Conservation (phyloP, 179 eudicot genomes). For the Camellia oleifera region DNA sequence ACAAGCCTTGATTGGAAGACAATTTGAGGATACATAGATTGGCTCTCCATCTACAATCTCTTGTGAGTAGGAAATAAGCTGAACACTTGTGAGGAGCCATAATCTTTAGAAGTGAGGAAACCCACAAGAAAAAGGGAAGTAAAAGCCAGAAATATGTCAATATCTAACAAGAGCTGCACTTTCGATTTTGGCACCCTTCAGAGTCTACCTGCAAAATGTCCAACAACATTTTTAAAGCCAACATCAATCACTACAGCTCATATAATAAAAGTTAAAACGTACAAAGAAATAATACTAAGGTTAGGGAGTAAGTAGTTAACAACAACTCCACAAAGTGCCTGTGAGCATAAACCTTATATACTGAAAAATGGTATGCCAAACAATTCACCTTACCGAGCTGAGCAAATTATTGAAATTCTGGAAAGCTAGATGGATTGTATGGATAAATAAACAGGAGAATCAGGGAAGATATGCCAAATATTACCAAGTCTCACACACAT, state of each 20-base stretch:
- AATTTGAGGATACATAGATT: conserved; percentile 66
- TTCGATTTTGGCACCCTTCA: neutral
- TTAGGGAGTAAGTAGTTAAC: neutral
- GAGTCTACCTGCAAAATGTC: neutral
- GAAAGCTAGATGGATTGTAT: no score
- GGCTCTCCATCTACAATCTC: conserved; percentile 81
- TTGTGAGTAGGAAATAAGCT: conserved; percentile 50
- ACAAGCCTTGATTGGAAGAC: conserved; percentile 65
- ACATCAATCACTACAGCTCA: neutral
- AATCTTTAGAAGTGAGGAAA: conserved; percentile 7
- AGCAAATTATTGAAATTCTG: neutral
- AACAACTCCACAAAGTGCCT: neutral
- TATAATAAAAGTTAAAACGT: neutral
- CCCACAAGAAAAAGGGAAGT: neutral
- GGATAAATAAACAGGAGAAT: no score
- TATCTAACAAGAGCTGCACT: neutral
- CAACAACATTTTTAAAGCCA: neutral
- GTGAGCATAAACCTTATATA: neutral
- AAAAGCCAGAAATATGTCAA: neutral
- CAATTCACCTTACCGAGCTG: neutral
- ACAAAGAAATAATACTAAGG: neutral
- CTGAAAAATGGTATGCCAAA: neutral
- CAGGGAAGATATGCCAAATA: no score
- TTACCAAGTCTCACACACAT: no score
- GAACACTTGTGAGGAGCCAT: conserved; percentile 42